These are phyloP conservation scores for Rugosomyces carneus DNA, from an alignment of 1,284 basidiomycete genomes.

Conservation along the genomic window DNA sequence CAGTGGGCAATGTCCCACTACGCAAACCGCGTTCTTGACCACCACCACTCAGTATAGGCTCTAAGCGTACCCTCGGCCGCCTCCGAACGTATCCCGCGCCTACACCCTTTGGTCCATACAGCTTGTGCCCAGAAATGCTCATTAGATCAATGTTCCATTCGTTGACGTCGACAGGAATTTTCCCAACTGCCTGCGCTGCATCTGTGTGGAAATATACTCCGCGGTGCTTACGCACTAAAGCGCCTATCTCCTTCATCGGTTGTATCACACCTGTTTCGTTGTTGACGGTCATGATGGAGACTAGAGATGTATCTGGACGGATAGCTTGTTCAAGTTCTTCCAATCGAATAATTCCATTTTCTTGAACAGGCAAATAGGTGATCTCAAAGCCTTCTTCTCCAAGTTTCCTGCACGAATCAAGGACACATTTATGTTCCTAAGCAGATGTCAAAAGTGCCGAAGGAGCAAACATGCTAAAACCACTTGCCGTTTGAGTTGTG, in stretches of 20 bases:
- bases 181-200: conserved; percentile 93
- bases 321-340: conserved; percentile 77
- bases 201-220: conserved; percentile 97
- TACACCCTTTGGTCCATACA: conserved; percentile 97
- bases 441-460: conserved; percentile 7
- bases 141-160: conserved; percentile 94
- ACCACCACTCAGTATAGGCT: conserved; percentile 94
- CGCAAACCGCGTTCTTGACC: conserved; percentile 96
- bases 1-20: conserved; percentile 90
- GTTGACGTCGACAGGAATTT: conserved; percentile 90
- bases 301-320: conserved; percentile 80
- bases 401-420: conserved; percentile 95
- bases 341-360: conserved; percentile 81
- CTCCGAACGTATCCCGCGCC: conserved; percentile 94
- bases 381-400: conserved; percentile 97
- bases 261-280: conserved; percentile 99
- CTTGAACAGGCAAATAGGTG: conserved; percentile 92
- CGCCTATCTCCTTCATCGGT: conserved; percentile 93
- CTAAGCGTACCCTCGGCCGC: conserved; percentile 88
- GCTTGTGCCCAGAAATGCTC: conserved; percentile 96
- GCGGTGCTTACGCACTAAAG: conserved; percentile 75
- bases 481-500: conserved; percentile 81
- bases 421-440: conserved; percentile 98
- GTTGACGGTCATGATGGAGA: conserved; percentile 98
- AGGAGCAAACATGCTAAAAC: not conserved